Base-by-base conservation (phyloP, 805 yeast species). In the Kuraishia capsulata region DNA sequence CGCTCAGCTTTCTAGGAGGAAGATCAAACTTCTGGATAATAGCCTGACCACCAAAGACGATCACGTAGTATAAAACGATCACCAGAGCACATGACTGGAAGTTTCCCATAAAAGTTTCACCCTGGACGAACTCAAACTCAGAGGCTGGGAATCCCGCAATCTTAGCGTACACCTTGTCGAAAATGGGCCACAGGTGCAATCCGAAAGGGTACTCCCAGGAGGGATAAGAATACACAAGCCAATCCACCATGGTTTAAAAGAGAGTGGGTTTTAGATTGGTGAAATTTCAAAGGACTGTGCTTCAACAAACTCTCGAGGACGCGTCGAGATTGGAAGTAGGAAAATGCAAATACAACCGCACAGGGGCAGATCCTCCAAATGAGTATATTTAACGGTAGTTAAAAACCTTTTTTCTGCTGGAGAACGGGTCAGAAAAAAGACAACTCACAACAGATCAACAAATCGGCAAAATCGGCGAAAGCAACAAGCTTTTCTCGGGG, bases 41-140 rank as follows among this genome's bases (percentile, higher is more conserved):
- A 39, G 62, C 66, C 53, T 88, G 80, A 40, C 96, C 97, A 44
- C 96, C 94, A 56, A 88, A 87, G 44, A 89, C 82, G 35, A 84
- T 71, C 33, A 76, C 56, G 56, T 90, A 89, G 67, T 89, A 89
- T n/a, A 71, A 53, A 21, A 69, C 64, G 46, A 88, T 57, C 42
- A 72, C 65, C 34, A 64, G 56, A 30, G 71, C 53, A 20, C 76
- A 78, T 42, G 74, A 78, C 41, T 62, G 65, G 36, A 78, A 72
- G 47, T 77, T 76, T 39, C 83, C 83, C 51, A 87, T 57, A 40
- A 85, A 81, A 1, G 89, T 75, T 45, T 73, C 54, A 51, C 78
- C 76, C 50, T 77, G 73, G 36, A 73, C 61, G 55, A 84, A 89
- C 51, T 69, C 63, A 57, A 89, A 89, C 37, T 78, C 70, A 30